Conservation (phyloP, 768 basidiomycete species). For the Xerocomellus chrysenteron region DNA sequence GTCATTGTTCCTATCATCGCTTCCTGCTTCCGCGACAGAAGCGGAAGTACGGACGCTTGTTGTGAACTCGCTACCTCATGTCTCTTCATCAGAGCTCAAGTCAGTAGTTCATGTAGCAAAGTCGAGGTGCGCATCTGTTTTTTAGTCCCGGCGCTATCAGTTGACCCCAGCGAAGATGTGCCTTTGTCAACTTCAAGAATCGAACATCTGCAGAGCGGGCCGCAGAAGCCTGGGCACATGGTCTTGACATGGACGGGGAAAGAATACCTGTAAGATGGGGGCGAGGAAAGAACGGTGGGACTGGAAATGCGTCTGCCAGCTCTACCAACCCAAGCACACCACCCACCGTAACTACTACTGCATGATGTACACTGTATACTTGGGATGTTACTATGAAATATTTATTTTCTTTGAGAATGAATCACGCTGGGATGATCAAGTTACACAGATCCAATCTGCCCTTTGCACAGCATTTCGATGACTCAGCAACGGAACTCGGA, state of each 20-base stretch:
- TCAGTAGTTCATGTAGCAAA: constrained; percentile 86
- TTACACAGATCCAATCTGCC: background rate
- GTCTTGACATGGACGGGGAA: constrained; percentile 82
- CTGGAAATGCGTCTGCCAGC: constrained; percentile 33
- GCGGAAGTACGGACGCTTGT: constrained; percentile 71
- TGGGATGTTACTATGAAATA: background rate
- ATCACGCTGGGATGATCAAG: background rate
- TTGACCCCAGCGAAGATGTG: constrained; percentile 58
- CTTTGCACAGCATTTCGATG: background rate
- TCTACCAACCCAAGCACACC: background rate
- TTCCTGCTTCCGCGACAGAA: constrained; percentile 71
- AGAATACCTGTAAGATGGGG: constrained; percentile 85
- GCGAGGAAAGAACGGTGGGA: constrained; percentile 53
- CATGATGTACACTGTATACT: constrained; percentile 12
- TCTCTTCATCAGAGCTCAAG: constrained; percentile 66
- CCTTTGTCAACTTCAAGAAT: constrained; percentile 92
- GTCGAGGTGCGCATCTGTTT: constrained; percentile 50
- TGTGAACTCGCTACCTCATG: constrained; percentile 60
- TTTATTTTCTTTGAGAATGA: background rate
- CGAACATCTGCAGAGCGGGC: constrained; percentile 82
- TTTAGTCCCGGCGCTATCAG: background rate
- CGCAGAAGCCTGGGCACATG: constrained; percentile 87
- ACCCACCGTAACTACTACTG: constrained; percentile 5
- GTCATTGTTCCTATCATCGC: constrained; percentile 80
- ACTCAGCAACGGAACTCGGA: constrained; percentile 34